phyloP scores from a whole-genome alignment of 345 rosid genomes.

The Ricinus communis region DNA sequence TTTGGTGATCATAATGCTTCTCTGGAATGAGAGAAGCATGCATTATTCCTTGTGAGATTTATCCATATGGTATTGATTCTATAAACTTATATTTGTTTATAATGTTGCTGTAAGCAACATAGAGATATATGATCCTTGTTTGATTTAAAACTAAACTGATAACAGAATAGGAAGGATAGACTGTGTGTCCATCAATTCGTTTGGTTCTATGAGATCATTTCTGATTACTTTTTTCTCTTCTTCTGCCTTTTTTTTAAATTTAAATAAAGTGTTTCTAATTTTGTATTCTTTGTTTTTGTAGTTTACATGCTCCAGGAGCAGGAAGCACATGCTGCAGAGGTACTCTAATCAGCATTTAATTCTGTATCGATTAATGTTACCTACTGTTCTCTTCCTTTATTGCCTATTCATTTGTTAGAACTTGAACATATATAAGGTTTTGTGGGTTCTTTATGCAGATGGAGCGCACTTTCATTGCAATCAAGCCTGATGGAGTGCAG shows the following conservation, averaged over 20 bases:
- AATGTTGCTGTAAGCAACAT: background rate
- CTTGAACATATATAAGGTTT: background rate
- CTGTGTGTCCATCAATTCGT: background rate
- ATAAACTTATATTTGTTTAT: background rate
- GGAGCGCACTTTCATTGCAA: slow-evolving; percentile 96
- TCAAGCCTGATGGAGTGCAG: slow-evolving; percentile 99
- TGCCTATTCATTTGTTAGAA: background rate
- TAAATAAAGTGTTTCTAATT: too few relatives aligned
- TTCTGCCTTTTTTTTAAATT: background rate
- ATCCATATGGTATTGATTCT: background rate
- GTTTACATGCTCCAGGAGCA: slow-evolving; percentile 88
- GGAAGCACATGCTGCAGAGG: slow-evolving; percentile 91
- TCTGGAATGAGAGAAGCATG: too few relatives aligned
- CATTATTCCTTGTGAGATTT: background rate
- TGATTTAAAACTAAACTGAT: background rate
- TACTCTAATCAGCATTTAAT: slow-evolving; percentile 23
- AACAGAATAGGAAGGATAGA: background rate
- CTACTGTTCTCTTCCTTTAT: background rate
- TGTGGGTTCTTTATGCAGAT: slow-evolving; percentile 40
- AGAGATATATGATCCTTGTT: background rate
- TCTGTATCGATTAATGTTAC: background rate
- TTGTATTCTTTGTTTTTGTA: slow-evolving; percentile 30
- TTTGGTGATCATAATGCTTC: background rate
- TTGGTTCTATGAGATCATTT: background rate
- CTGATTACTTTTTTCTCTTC: background rate